phyloP scores from a whole-genome alignment of 177 flowering plant genomes.

The Tripterygium wilfordii region DNA sequence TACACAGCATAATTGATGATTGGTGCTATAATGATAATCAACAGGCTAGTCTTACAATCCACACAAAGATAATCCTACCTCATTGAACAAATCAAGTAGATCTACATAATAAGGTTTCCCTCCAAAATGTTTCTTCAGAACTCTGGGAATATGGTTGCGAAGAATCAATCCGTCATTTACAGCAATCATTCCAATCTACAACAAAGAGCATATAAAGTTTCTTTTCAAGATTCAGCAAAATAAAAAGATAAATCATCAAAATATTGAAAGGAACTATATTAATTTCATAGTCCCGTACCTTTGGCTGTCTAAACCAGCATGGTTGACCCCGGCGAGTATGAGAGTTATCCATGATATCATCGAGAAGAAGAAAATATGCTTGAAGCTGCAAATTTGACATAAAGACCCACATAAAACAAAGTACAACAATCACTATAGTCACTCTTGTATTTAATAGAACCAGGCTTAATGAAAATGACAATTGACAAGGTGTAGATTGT shows the following conservation, averaged over 20 bases:
- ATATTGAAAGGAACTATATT: too few relatives aligned
- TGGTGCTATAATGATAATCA: background rate
- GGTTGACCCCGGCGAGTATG: slow-evolving; percentile 88
- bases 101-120: slow-evolving; percentile 84
- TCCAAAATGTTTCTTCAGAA: slow-evolving; percentile 76
- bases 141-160: slow-evolving; percentile 81
- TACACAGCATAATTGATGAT: background rate
- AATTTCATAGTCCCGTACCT: too few relatives aligned
- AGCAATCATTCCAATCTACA: slow-evolving; percentile 88
- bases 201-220: slow-evolving; percentile 5
- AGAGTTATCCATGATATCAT: slow-evolving; percentile 92
- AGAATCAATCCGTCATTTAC: slow-evolving; percentile 86
- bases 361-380: slow-evolving; percentile 91
- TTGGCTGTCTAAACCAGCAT: slow-evolving; percentile 86
- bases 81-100: slow-evolving; percentile 83
- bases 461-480: too few relatives aligned
- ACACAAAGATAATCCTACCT: slow-evolving; percentile 31
- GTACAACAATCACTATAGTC: too few relatives aligned
- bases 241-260: too few relatives aligned
- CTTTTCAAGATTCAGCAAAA: too few relatives aligned
- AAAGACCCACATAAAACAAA: too few relatives aligned
- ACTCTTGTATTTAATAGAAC: too few relatives aligned
- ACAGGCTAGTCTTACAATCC: background rate
- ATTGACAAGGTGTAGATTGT: too few relatives aligned
- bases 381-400: slow-evolving; percentile 61